Base-by-base conservation (phyloP, 2,329 filamentous ascomycete species). In the Pseudogymnoascus sp. region DNA sequence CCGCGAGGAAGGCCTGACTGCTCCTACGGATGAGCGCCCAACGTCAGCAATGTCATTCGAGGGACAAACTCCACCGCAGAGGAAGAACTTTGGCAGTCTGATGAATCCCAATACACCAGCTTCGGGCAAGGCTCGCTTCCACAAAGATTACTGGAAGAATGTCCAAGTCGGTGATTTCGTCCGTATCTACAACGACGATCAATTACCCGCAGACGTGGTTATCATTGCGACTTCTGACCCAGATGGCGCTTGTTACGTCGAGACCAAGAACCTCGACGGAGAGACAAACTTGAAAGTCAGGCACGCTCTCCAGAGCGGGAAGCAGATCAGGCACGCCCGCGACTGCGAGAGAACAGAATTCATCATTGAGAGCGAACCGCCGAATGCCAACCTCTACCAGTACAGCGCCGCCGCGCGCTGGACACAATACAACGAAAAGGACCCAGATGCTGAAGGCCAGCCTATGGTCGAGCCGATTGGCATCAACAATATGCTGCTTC, bases 281-380 rank as follows among this genome's bases (percentile, higher is more conserved):
- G 94, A 99, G 77, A 99, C 94, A 2, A 99, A 99, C 70, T 78
- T 99, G 66, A 99, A 99, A 76, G 92, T 97, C 64, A 89, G 94
- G 64, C 90, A 93, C 71, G 91, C 94, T 17, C 81, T 99, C 41
- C 90, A 93, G 66, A 93, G 90, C 71, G 90, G 92, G 10, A 87
- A 89, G 61, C 80, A 85, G 51, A 82, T 99, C 64, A 91, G 87
- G 72, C 92, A 97, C 74, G 94, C 94, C 12, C 85, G 89, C 63
- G 92, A 99, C 72, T 97, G 94, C 74, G 94, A 97, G 75, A 85
- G 87, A 64, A 86, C 92, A 21, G 86, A 94, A 68, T 99, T 99
- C 73, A 75, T 81, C n/a, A 87, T 99, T 63, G 91, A 97, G 70
- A 97, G 92, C 73, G 94, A 99, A 76, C 80, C 87, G 0, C 91